A percentile compares a stretch with the other conserved stretches of the same genome.
Evolutionary conservation across 2,329 filamentous ascomycete genomes (phyloP).

Genomic region (Trematosphaeria pertusa): DNA sequence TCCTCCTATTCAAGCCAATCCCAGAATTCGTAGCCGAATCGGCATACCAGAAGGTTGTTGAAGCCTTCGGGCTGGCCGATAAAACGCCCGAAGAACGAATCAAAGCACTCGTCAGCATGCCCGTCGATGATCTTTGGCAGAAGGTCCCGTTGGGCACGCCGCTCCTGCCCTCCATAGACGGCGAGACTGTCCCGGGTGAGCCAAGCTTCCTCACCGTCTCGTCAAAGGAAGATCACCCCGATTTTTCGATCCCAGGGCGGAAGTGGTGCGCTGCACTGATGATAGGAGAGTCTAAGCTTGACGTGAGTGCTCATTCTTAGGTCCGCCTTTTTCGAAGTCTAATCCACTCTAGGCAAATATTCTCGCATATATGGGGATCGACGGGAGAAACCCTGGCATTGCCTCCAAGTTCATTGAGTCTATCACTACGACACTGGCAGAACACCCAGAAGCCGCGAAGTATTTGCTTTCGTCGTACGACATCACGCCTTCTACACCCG

Average conservation of each 20-base stretch:
- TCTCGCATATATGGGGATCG: constrained; percentile 31
- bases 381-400: constrained; percentile 36
- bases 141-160: constrained; percentile 47
- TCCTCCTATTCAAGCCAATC: constrained; percentile 51
- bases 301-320: constrained; percentile 43
- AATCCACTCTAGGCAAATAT: constrained; percentile 27
- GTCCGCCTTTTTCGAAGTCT: background rate
- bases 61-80: constrained; percentile 49
- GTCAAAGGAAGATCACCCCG: constrained; percentile 29
- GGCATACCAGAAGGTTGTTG: constrained; percentile 51
- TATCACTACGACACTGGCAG: constrained; percentile 37
- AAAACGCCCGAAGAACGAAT: constrained; percentile 50
- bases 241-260: constrained; percentile 46
- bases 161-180: constrained; percentile 52
- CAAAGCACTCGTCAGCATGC: constrained; percentile 49
- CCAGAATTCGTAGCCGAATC: constrained; percentile 50
- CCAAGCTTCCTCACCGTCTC: constrained; percentile 34
- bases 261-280: constrained; percentile 57
- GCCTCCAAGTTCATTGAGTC: constrained; percentile 44
- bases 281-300: constrained; percentile 57
- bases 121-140: constrained; percentile 51
- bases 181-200: constrained; percentile 48
- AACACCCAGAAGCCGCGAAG: constrained; percentile 25
- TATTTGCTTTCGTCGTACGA: constrained; percentile 50
- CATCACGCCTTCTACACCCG: constrained; percentile 43